Percentiles rank a stretch among this genome's conserved stretches.
Evolutionary conservation across 805 yeast genomes (phyloP).

Genomic region (Hanseniaspora occidentalis): DNA sequence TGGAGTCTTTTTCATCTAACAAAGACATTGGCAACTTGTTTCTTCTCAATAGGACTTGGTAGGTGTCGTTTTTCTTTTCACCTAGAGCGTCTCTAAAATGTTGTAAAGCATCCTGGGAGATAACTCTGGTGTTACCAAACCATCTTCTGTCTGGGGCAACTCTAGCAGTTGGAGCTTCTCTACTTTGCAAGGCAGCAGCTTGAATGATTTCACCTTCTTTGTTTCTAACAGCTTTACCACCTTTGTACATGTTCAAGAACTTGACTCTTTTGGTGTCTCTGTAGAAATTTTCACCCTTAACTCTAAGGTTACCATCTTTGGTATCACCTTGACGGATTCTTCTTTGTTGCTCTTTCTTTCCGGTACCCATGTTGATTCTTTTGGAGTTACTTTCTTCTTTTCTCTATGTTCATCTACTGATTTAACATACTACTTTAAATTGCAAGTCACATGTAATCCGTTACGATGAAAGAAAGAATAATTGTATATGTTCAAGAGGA

Average conservation of each 20-base stretch:
- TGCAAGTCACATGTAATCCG: no score
- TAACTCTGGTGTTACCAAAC: slow-evolving; percentile 96
- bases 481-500: no score
- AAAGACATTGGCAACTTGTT: slow-evolving; percentile 94
- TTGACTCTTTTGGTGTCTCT: slow-evolving; percentile 87
- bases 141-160: slow-evolving; percentile 94
- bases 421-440: no score
- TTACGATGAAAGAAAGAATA: not conserved
- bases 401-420: not conserved
- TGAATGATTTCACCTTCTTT: slow-evolving; percentile 75
- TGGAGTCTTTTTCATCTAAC: slow-evolving; percentile 72
- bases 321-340: slow-evolving; percentile 70
- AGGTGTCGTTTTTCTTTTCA: slow-evolving; percentile 67
- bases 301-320: slow-evolving; percentile 83
- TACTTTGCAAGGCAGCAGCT: slow-evolving; percentile 82
- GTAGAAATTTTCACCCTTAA: slow-evolving; percentile 94
- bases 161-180: slow-evolving; percentile 80
- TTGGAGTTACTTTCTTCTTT: not conserved
- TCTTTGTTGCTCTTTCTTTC: slow-evolving; percentile 82
- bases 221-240: slow-evolving; percentile 78
- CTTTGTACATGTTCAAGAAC: slow-evolving; percentile 83
- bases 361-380: slow-evolving; percentile 56
- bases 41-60: slow-evolving; percentile 76
- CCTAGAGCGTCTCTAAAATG: slow-evolving; percentile 94
- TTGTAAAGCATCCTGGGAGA: slow-evolving; percentile 88